These are phyloP conservation scores for Venturia asperata DNA, from an alignment of 2,329 filamentous ascomycete genomes.

Conservation along the genomic window DNA sequence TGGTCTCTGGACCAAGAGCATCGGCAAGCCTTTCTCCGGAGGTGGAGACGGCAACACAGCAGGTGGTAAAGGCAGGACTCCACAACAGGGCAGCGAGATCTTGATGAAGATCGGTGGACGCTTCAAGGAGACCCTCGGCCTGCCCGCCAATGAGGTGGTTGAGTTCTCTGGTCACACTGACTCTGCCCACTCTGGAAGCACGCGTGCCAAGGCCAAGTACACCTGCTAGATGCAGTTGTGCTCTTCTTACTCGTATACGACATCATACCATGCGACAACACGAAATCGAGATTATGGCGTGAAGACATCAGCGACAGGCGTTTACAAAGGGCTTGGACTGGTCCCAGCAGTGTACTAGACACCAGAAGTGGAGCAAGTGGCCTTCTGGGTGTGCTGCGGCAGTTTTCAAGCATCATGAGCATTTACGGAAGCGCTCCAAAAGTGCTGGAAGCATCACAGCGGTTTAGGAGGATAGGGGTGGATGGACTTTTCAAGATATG, in stretches of 20 bases:
- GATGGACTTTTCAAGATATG: background rate
- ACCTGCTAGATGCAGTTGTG: conserved; percentile 29
- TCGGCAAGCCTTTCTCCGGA: conserved; percentile 72
- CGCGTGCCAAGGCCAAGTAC: conserved; percentile 87
- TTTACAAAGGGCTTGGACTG: conserved; percentile 1
- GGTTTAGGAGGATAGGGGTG: background rate
- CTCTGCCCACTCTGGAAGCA: conserved; percentile 85
- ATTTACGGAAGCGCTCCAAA: conserved; percentile 14
- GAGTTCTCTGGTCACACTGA: conserved; percentile 98
- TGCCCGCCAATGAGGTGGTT: conserved; percentile 68
- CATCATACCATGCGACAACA: background rate
- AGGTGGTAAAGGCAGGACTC: conserved; percentile 67
- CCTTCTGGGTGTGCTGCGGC: conserved; percentile 12
- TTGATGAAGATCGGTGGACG: conserved; percentile 76
- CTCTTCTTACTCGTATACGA: background rate
- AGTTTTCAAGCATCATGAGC: conserved; percentile 3
- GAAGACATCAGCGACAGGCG: conserved; percentile 2
- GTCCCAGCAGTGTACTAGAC: conserved; percentile 1
- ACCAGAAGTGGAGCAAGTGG: conserved; percentile 18
- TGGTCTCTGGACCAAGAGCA: conserved; percentile 93
- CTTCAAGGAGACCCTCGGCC: conserved; percentile 87
- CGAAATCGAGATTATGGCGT: conserved; percentile 3
- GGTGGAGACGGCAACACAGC: conserved; percentile 67
- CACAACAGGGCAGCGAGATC: conserved; percentile 78
- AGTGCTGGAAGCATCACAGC: conserved; percentile 10